Evolutionary conservation across 768 basidiomycete species (phyloP), one percentile per base, ranked within the genome.

Genomic region (Rhodotorula graminis): DNA sequence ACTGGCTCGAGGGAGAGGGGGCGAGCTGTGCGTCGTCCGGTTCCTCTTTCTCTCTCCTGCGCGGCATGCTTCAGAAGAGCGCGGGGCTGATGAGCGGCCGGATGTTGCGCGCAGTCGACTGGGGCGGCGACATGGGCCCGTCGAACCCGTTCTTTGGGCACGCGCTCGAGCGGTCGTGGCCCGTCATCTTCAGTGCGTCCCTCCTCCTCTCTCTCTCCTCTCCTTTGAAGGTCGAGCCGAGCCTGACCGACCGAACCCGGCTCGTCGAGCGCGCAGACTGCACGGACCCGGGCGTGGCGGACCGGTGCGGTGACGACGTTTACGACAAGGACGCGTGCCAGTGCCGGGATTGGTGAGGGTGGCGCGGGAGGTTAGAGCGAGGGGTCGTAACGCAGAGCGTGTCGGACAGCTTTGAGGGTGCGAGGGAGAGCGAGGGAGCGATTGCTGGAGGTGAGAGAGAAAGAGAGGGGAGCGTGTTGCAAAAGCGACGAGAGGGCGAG

Each of bases 131-230:
- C 1, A 61, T 64, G 52, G 40, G 40, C 4, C 56, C 56, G 4
- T 7, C 55, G 11, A 64, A 64, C 33, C 68, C 68, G 19, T 63
- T 52, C 56, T 47, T 69, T 5, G 68, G 68, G 12, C 68, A 69
- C 33, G 62, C 62, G 3, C 46, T 69, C 33, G 68, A 69, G 68
- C 53, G 68, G 3, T 50, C 56, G 8, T 69, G 68, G 68, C 68
- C 68, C 3, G 55, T 59, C 31, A 69, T 69, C 49, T 64, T 69
- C 46, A 55, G 67, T 69, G 23, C 42, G 67, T n/a, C 44, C 18
- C 37, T 21, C 14, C 12, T 8, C 59, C 15, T 37, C 59, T 8
- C 44, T 14, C 15, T 44, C 9, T 10, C 16, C 58, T 7, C 42
- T 6, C 3, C 11, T 12, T 3, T 12, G 44, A 12, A 15, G 15